Conservation (phyloP, 2,329 filamentous ascomycete species). For the Penicillium sp. region DNA sequence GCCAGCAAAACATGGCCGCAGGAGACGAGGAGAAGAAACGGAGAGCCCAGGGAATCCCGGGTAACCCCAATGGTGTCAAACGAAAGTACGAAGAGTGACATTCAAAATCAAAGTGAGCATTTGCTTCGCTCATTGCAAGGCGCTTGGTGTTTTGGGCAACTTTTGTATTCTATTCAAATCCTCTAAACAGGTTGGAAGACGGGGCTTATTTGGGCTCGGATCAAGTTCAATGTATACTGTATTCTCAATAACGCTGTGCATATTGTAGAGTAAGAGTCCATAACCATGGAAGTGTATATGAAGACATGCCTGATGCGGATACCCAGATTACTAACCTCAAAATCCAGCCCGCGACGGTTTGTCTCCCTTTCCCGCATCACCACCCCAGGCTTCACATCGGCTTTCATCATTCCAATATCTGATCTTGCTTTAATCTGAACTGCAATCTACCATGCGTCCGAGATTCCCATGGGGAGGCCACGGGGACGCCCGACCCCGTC, state of each 20-base stretch:
- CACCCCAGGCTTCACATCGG: constrained; percentile 1
- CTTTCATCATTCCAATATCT: constrained; percentile 9
- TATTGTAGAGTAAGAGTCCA: no score
- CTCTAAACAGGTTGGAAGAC: neutral
- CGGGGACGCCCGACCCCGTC: constrained; percentile 59
- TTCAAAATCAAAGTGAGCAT: neutral
- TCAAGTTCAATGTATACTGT: neutral
- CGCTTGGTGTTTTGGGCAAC: constrained; percentile 4
- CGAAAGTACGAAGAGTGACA: constrained; percentile 44
- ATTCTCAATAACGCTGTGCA: no score
- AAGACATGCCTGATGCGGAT: constrained; percentile 2
- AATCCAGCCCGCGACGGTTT: neutral
- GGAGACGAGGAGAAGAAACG: constrained; percentile 30
- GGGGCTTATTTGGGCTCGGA: neutral
- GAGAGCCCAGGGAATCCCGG: constrained; percentile 26
- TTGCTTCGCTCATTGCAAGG: constrained; percentile 8
- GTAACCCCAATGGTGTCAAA: constrained; percentile 41
- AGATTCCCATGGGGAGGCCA: constrained; percentile 56
- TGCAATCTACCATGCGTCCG: constrained; percentile 50
- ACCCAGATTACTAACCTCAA: constrained; percentile 5
- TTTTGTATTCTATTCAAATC: constrained; percentile 3
- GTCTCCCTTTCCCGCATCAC: constrained; percentile 8
- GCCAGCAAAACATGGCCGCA: constrained; percentile 43
- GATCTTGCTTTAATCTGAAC: constrained; percentile 2
- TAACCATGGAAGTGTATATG: neutral